Evolutionary conservation across 306 rosid species (phyloP).

Genomic region (Canavalia ensiformis): DNA sequence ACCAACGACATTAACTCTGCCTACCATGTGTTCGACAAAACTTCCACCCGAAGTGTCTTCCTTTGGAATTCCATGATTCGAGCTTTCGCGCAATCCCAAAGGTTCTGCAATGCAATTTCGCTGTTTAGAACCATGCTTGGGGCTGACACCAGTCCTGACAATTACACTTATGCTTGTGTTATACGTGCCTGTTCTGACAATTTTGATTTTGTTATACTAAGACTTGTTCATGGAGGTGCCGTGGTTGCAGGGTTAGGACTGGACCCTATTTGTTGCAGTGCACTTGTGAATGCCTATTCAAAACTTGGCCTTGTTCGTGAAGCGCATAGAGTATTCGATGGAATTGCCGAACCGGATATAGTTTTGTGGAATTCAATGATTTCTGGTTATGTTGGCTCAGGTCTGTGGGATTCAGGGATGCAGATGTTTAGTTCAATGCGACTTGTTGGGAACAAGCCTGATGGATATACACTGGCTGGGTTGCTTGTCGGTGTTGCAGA

Average conservation of each 20-base stretch:
- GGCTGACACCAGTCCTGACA: slow-evolving; percentile 63
- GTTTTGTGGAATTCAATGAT: slow-evolving; percentile 89
- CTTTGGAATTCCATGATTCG: slow-evolving; percentile 93
- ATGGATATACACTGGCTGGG: slow-evolving; percentile 82
- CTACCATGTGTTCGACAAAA: slow-evolving; percentile 69
- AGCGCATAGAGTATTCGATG: slow-evolving; percentile 70
- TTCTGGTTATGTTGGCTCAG: slow-evolving; percentile 69
- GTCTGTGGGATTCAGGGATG: slow-evolving; percentile 70
- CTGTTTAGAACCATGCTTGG: slow-evolving; percentile 67
- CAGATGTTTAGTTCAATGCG: slow-evolving; percentile 68
- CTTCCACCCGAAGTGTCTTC: slow-evolving; percentile 66
- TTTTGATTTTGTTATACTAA: slow-evolving; percentile 45
- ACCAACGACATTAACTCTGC: slow-evolving; percentile 62
- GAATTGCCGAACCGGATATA: slow-evolving; percentile 68
- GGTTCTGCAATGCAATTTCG: slow-evolving; percentile 62
- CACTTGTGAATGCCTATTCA: slow-evolving; percentile 69
- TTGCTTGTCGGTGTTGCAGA: slow-evolving; percentile 65
- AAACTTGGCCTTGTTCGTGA: slow-evolving; percentile 73
- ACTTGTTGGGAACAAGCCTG: slow-evolving; percentile 62
- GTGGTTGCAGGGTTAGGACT: slow-evolving; percentile 50
- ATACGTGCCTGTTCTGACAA: slow-evolving; percentile 58
- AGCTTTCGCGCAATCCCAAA: slow-evolving; percentile 67
- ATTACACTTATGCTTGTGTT: slow-evolving; percentile 55
- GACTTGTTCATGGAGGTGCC: slow-evolving; percentile 57
- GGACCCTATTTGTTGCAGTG: slow-evolving; percentile 64